Evolutionary conservation across 345 rosid species (phyloP), one percentile per base, ranked within the genome.

Genomic region (Microthlaspi erraticum): DNA sequence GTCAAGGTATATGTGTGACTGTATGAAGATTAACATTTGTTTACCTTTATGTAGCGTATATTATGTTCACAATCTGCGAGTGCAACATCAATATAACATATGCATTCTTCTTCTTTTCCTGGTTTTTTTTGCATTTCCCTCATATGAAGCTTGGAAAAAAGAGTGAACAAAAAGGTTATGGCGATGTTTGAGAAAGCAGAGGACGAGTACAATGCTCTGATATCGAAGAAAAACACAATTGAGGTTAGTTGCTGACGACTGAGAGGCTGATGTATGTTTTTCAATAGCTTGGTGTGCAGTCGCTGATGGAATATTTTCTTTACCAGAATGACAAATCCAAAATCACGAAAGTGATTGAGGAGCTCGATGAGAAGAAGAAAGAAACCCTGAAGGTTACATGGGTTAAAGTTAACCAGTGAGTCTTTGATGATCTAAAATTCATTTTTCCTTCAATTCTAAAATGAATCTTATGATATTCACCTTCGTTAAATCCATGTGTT

Each of bases 151-250:
- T 88, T 94, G 57, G 99, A 91, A 76, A 94, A 89, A 78, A 87
- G 98, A 81, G 98, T 94, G 55, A 91, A 94, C 81, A 94, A 94
- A 88, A 94, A 91, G 79, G 99, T 91, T 37, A 94, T 91, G 96
- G 86, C 93, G 1, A 91, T 94, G 98, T 94, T 94, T 55, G 99
- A 94, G 84, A 94, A 94, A 79, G 99, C 99, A 58, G 99, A 94
- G 69, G 99, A 94, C 78, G 99, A 94, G 76, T 91, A 88, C 80
- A 88, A 88, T 79, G 95, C 87, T 71, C 74, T 94, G 81, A 89
- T 87, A 75, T 88, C 88, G 10, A 94, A 89, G 87, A 94, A 94
- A 71, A 88, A 69, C 81, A 94, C 89, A 52, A 88, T 94, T 31
- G 97, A 94, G 97, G 99, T 94, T 60, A 60, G 80, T 72, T 79